phyloP scores from a whole-genome alignment of 768 basidiomycete species.

The Naematelia aurantialba region DNA sequence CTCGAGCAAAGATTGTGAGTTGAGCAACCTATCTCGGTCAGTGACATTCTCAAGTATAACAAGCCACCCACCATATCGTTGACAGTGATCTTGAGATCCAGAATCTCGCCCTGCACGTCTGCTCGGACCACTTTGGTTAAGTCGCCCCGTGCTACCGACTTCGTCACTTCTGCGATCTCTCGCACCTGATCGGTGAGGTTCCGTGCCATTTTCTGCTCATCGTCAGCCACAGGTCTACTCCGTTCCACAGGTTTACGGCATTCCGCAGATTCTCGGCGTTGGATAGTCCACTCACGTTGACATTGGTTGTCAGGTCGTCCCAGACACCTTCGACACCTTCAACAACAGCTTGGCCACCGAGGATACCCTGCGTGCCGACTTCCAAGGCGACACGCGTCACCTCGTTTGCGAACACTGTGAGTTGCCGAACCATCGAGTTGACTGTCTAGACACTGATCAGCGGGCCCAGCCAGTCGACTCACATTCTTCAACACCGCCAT shows the following conservation, averaged over 20 bases:
- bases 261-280: no score
- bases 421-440: slow-evolving; percentile 50
- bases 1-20: slow-evolving; percentile 52
- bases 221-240: no score
- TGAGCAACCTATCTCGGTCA: slow-evolving; percentile 37
- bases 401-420: slow-evolving; percentile 48
- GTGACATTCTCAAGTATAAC: neutral
- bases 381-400: slow-evolving; percentile 51
- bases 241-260: no score
- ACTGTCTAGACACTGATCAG: slow-evolving; percentile 33
- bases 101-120: slow-evolving; percentile 51
- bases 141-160: slow-evolving; percentile 51
- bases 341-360: slow-evolving; percentile 51
- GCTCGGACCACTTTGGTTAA: slow-evolving; percentile 48
- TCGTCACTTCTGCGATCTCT: slow-evolving; percentile 53
- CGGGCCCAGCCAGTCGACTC: slow-evolving; percentile 10
- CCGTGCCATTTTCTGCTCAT: slow-evolving; percentile 48
- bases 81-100: slow-evolving; percentile 51
- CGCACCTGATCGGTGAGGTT: slow-evolving; percentile 51
- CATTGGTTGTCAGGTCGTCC: slow-evolving; percentile 49
- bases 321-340: slow-evolving; percentile 51
- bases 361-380: slow-evolving; percentile 49
- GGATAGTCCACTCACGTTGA: no score
- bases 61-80: slow-evolving; percentile 49
- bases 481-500: slow-evolving; percentile 59